phyloP scores from a whole-genome alignment of 179 eudicot species.

The Silene coronaria region DNA sequence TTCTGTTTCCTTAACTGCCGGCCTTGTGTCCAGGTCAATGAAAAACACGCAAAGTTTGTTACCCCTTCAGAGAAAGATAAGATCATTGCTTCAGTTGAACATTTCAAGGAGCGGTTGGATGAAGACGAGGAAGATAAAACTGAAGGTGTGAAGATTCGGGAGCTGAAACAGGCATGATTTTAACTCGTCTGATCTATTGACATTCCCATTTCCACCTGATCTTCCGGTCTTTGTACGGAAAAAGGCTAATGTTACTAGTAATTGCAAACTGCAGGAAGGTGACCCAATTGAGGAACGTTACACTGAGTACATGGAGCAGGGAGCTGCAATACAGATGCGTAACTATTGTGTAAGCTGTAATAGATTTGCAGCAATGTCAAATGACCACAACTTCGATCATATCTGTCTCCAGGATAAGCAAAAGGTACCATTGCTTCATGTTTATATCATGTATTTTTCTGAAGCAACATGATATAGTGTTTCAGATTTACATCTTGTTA shows the following conservation, averaged over 20 bases:
- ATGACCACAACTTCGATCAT: conserved; percentile 75
- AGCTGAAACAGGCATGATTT: conserved; percentile 45
- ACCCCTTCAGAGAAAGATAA: conserved; percentile 61
- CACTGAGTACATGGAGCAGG: conserved; percentile 53
- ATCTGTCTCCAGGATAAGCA: conserved; percentile 64
- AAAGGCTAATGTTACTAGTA: neutral
- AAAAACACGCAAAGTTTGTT: conserved; percentile 61
- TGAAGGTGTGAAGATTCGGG: conserved; percentile 79
- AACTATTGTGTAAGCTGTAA: conserved; percentile 40
- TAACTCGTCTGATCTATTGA: neutral
- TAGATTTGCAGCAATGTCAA: conserved; percentile 59
- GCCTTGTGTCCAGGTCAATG: conserved; percentile 46
- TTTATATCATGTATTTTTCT: neutral
- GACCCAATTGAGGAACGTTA: neutral
- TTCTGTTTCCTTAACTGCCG: too few species aligned
- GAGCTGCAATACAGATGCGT: conserved; percentile 44
- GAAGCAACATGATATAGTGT: conserved; percentile 33
- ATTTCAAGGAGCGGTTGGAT: conserved; percentile 78
- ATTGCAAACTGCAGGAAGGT: neutral
- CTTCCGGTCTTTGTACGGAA: neutral
- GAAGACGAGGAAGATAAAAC: conserved; percentile 91
- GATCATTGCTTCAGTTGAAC: conserved; percentile 54
- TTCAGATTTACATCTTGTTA: neutral
- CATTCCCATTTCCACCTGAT: neutral
- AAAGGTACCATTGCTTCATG: conserved; percentile 29